Evolutionary conservation across 768 basidiomycete species (phyloP).

Genomic region (Nevesoporus exiguus): DNA sequence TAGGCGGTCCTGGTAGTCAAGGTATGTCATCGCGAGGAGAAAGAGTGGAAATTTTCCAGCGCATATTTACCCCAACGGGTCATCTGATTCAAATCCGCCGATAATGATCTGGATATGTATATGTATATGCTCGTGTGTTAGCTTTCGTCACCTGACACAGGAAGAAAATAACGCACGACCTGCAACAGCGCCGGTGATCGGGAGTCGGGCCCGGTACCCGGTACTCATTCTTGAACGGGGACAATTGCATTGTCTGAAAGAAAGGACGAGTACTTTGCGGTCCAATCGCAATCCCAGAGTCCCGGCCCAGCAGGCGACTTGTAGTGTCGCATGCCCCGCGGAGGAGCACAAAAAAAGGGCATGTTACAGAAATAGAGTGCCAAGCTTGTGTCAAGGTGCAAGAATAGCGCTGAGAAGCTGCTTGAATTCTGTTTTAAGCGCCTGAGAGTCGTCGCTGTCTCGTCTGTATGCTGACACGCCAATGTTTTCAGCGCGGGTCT

Average conservation of each 20-base stretch:
- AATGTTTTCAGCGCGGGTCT: neutral
- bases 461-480: neutral
- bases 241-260: neutral
- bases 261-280: neutral
- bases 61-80: slow-evolving; percentile 6
- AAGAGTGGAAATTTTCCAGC: slow-evolving; percentile 14
- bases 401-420: slow-evolving; percentile 7
- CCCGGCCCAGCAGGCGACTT: too few species aligned
- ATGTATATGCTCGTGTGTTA: neutral
- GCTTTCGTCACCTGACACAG: slow-evolving; percentile 3
- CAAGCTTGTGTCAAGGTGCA: slow-evolving; percentile 1
- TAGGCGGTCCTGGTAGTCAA: slow-evolving; percentile 13
- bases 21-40: slow-evolving; percentile 13
- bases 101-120: neutral
- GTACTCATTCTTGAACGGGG: neutral
- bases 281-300: neutral
- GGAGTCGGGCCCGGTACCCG: too few species aligned
- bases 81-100: slow-evolving; percentile 10
- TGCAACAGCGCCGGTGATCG: slow-evolving; percentile 14
- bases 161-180: neutral
- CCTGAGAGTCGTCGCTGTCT: neutral
- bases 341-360: neutral
- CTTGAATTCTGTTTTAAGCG: neutral
- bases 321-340: neutral
- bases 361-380: slow-evolving; percentile 1